These are phyloP conservation scores for Orbilia quercus DNA, from an alignment of 2,329 filamentous ascomycete genomes.

Conservation along the genomic window DNA sequence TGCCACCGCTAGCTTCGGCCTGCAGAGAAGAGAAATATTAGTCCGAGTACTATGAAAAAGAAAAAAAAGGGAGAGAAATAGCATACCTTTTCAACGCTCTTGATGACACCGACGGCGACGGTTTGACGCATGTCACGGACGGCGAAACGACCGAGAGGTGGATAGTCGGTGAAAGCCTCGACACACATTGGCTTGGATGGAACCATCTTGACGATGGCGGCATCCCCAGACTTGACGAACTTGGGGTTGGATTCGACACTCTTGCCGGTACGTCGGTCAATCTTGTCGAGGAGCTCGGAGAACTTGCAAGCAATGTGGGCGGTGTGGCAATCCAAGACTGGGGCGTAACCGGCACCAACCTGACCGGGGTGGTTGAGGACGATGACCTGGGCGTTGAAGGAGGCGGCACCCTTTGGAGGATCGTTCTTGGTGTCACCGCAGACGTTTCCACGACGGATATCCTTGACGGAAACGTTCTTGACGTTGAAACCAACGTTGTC, in stretches of 20 bases:
- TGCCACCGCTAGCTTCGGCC: constrained; percentile 61
- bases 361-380: constrained; percentile 99
- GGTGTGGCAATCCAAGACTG: constrained; percentile 99
- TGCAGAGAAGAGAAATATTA: constrained; percentile 5
- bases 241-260: constrained; percentile 90
- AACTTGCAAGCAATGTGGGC: constrained; percentile 99
- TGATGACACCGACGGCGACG: constrained; percentile 95
- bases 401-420: constrained; percentile 85
- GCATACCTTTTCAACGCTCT: constrained; percentile 77
- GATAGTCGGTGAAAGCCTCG: constrained; percentile 99
- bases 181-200: constrained; percentile 99
- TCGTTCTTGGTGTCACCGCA: constrained; percentile 99
- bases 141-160: constrained; percentile 99
- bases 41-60: constrained; percentile 36
- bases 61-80: background rate
- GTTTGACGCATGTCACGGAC: constrained; percentile 98
- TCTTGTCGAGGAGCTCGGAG: constrained; percentile 99
- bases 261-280: constrained; percentile 99
- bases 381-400: constrained; percentile 99
- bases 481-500: constrained; percentile 99
- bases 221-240: constrained; percentile 99
- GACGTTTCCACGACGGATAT: constrained; percentile 99
- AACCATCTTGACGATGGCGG: constrained; percentile 99
- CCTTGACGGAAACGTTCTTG: constrained; percentile 99
- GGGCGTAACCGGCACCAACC: constrained; percentile 98